Percentiles rank a stretch among this genome's conserved stretches.
phyloP scores from a whole-genome alignment of 441 rosid species.

The Kokia cookei region DNA sequence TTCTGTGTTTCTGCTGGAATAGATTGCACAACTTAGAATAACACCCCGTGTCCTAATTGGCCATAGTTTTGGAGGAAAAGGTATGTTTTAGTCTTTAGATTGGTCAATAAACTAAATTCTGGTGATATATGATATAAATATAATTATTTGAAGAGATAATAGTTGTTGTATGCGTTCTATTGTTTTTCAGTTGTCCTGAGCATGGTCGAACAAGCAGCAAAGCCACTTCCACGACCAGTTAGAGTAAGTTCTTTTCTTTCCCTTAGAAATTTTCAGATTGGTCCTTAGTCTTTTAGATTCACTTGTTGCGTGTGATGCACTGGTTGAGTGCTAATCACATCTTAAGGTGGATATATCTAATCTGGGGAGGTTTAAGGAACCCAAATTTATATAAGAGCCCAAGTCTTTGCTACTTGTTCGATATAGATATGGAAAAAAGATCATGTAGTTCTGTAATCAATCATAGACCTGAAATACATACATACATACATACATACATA shows the following conservation, averaged over 20 bases:
- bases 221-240: slow-evolving; percentile 95
- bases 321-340: neutral
- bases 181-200: slow-evolving; percentile 72
- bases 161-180: neutral
- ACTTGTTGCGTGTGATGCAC: neutral
- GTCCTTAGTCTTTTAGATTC: slow-evolving; percentile 4
- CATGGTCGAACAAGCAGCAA: slow-evolving; percentile 96
- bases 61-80: slow-evolving; percentile 99
- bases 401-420: neutral
- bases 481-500: neutral
- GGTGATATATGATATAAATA: neutral
- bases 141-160: neutral
- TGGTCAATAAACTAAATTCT: neutral
- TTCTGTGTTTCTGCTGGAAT: slow-evolving; percentile 8
- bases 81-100: slow-evolving; percentile 24
- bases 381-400: neutral
- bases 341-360: slow-evolving; percentile 1
- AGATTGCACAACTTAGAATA: slow-evolving; percentile 76
- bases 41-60: slow-evolving; percentile 91
- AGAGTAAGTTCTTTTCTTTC: slow-evolving; percentile 42
- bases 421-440: neutral
- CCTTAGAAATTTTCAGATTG: neutral
- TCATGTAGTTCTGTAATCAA: neutral
- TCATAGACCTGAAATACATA: neutral
- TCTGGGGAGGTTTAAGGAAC: neutral